Evolutionary conservation across 73 alveolate species (phyloP), one percentile per base, ranked within the genome.

Genomic region (Tetrahymena elliotti): DNA sequence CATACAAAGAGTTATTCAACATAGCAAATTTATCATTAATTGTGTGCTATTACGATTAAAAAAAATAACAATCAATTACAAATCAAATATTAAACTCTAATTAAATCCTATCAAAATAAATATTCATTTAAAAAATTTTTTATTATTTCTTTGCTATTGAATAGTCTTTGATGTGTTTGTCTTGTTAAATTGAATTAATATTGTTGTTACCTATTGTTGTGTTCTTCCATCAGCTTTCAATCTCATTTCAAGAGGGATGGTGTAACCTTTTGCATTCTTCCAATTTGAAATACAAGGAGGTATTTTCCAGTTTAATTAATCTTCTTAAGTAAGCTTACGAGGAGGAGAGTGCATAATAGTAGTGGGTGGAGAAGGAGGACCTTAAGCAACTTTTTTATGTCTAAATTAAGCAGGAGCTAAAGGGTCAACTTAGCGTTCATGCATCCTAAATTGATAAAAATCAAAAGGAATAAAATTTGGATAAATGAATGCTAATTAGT

Each of bases 211-310:
- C 93, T 94, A 84, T 37, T 98, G 93, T 94, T 98, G 96, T 84
- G 96, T 97, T 97, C 99, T 96, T 15, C 99, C 99, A 94, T 99
- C 99, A 12, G 99, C 99, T 52, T 98, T 97, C 94, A 99, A 97
- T 84, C 99, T 96, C 99, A 99, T 99, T 96, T 99, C 99, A 52
- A 99, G 96, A 10, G 99, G 99, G 94, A 99, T 99, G 39, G 99
- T 99, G 98, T 98, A 98, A 10, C 99, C 99, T 97, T 98, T 98
- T 22, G 99, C 99, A 88, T 99, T 99, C 98, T 98, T 99, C 99
- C 99, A 99, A 96, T 99, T 99, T 36, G 99, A 98, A 83, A 99
- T 99, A 95, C 99, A 99, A 4, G 99, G 99, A 7, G 99, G 99
- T 84, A 99, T 98, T 97, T 99, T 99, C 99, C 99, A 99, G 95